These are phyloP conservation scores for Albatrellus sp. DNA, from an alignment of 1,284 basidiomycete species.

Conservation along the genomic window DNA sequence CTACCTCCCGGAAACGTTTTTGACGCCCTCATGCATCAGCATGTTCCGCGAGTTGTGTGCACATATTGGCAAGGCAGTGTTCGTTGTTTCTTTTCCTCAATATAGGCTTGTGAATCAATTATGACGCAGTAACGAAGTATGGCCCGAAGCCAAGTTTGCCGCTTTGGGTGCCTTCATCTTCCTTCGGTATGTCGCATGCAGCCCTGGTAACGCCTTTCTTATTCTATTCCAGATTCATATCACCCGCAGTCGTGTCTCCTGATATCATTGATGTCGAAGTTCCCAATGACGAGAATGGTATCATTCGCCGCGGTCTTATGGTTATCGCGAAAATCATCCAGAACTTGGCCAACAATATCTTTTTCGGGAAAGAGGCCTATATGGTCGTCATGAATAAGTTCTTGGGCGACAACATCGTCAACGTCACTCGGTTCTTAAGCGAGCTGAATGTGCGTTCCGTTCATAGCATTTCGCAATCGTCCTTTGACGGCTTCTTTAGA, in stretches of 20 bases:
- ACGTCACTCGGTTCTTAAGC: constrained; percentile 73
- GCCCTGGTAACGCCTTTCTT: not conserved
- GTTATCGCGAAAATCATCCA: constrained; percentile 86
- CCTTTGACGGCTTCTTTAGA: constrained; percentile 23
- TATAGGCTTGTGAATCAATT: not conserved
- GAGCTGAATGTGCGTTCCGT: constrained; percentile 57
- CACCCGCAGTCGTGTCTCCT: constrained; percentile 79
- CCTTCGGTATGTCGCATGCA: constrained; percentile 40
- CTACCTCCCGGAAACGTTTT: not conserved
- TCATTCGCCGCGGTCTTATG: constrained; percentile 68
- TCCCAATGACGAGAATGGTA: constrained; percentile 42
- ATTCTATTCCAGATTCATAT: constrained; percentile 48
- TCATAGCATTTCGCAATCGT: not conserved
- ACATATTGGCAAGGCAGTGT: constrained; percentile 76
- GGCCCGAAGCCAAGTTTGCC: constrained; percentile 77
- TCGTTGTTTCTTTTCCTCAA: constrained; percentile 22
- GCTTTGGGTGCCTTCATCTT: constrained; percentile 90
- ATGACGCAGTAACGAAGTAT: constrained; percentile 39
- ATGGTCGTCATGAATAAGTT: constrained; percentile 78
- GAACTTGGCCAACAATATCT: constrained; percentile 86
- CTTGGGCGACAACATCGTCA: constrained; percentile 64
- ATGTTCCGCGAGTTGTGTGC: constrained; percentile 83
- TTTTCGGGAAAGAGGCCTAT: constrained; percentile 80
- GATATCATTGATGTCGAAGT: constrained; percentile 76
- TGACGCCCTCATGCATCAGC: constrained; percentile 23